Evolutionary conservation across 306 rosid genomes (phyloP).

Genomic region (Fragaria nilgerrensis): DNA sequence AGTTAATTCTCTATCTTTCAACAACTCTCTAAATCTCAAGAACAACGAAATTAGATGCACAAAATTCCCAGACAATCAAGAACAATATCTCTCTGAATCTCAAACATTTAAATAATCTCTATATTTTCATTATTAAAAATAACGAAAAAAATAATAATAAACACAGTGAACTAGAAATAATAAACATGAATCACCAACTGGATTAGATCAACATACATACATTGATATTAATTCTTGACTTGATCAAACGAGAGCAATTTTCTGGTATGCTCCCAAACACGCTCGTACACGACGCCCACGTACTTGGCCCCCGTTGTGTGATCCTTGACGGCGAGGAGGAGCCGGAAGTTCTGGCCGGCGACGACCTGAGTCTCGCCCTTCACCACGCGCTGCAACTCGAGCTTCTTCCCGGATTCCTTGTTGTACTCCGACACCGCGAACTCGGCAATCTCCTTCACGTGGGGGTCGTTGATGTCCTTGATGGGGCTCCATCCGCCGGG

Average conservation of each 20-base stretch:
- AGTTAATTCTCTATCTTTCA: too few relatives aligned
- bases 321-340: constrained; percentile 31
- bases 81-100: too few relatives aligned
- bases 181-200: background rate
- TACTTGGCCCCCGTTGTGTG: constrained; percentile 19
- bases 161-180: background rate
- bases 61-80: background rate
- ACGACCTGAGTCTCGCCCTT: constrained; percentile 51
- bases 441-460: constrained; percentile 49
- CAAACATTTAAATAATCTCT: background rate
- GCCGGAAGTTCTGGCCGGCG: constrained; percentile 44
- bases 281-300: constrained; percentile 39
- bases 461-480: constrained; percentile 30
- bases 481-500: constrained; percentile 31
- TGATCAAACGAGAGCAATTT: constrained; percentile 44
- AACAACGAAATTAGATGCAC: too few relatives aligned
- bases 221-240: background rate
- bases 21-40: too few relatives aligned
- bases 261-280: constrained; percentile 22
- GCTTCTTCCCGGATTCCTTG: constrained; percentile 19
- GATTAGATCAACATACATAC: background rate
- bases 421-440: constrained; percentile 50
- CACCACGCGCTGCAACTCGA: constrained; percentile 30
- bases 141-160: too few relatives aligned
- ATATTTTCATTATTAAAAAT: too few relatives aligned